These are phyloP conservation scores for Poa annua DNA, from an alignment of 176 grass and related monocot genomes.

Conservation along the genomic window DNA sequence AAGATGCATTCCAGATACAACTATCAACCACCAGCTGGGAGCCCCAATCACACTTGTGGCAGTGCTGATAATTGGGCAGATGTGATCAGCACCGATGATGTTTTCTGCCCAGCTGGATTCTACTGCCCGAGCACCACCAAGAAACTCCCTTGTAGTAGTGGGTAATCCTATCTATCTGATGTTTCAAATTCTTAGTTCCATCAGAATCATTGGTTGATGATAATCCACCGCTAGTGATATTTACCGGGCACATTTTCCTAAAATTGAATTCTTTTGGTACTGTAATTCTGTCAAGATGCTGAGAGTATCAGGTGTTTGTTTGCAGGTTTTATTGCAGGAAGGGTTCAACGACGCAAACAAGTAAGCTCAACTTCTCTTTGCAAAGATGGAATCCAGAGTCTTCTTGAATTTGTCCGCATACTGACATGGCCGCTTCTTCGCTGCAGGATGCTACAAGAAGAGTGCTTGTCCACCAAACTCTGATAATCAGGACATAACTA, in stretches of 20 bases:
- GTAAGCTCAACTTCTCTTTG: slow-evolving; percentile 55
- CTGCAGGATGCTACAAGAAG: slow-evolving; percentile 89
- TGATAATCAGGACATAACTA: slow-evolving; percentile 92
- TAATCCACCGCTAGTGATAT: neutral
- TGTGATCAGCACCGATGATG: slow-evolving; percentile 59
- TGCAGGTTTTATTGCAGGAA: slow-evolving; percentile 91
- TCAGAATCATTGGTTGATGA: neutral
- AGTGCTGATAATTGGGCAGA: slow-evolving; percentile 86
- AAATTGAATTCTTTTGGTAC: neutral
- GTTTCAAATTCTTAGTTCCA: slow-evolving; percentile 37
- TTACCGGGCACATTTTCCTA: neutral
- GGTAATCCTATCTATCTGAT: slow-evolving; percentile 81
- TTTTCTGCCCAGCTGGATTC: slow-evolving; percentile 91
- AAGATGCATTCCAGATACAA: slow-evolving; percentile 60
- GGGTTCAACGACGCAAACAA: slow-evolving; percentile 70
- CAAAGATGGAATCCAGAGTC: neutral
- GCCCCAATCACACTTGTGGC: slow-evolving; percentile 87
- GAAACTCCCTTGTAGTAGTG: slow-evolving; percentile 96
- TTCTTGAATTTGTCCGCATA: neutral
- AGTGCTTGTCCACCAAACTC: slow-evolving; percentile 78
- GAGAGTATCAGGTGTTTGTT: slow-evolving; percentile 24
- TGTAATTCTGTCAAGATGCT: neutral
- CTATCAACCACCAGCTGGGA: slow-evolving; percentile 80
- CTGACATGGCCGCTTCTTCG: slow-evolving; percentile 9
- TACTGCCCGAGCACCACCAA: slow-evolving; percentile 91